Base-by-base conservation (phyloP, 306 rosid species). In the Abrus pulchellus region DNA sequence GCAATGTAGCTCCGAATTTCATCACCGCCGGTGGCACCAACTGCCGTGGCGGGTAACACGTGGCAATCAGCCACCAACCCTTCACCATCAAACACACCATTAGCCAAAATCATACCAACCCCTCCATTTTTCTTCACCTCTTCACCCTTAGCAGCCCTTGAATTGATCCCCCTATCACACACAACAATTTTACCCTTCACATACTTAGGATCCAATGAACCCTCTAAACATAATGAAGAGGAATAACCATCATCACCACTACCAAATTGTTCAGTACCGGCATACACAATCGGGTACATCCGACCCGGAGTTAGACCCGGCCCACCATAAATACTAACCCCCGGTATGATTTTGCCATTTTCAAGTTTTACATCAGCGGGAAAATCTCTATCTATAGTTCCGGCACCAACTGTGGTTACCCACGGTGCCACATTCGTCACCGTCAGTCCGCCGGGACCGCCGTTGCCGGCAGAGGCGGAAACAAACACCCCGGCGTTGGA, bases 21-120 rank as follows among this genome's bases (percentile, higher is more conserved):
- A 12, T 94, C 94, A 0, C 98, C 98, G 5, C 85, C 79, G 3
- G 75, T 32, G 1, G 98, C 98, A 0, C 96, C 98, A 0, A 94
- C 93, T 0, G 97, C 82, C 0, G 98, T 90, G 48, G 97, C 98
- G 0, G 98, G 98, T 34, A 94, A 77, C 4, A 94, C 90, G 30
- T 94, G 97, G 86, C 97, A 88, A 82, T 94, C 98, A 3, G 98
- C 98, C 1, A 92, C 97, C 47, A 94, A 83, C 0, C 98, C 98
- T 83, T 94, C 98, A 2, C 98, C 98, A 36, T 94, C 98, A 82
- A 92, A 94, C 0, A 90, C 91, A 0, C 90, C 98, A 75, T 94
- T 94, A 0, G 98, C 98, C 7, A 94, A 72, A 44, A 94, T 89
- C 98, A 94, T 94, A 0, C 97, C 98, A 43, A 89, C 38, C 9